A percentile compares a stretch with the other conserved stretches of the same genome.
phyloP scores from a whole-genome alignment of 108 stramenopile species.

The Conticribra weissflogii region DNA sequence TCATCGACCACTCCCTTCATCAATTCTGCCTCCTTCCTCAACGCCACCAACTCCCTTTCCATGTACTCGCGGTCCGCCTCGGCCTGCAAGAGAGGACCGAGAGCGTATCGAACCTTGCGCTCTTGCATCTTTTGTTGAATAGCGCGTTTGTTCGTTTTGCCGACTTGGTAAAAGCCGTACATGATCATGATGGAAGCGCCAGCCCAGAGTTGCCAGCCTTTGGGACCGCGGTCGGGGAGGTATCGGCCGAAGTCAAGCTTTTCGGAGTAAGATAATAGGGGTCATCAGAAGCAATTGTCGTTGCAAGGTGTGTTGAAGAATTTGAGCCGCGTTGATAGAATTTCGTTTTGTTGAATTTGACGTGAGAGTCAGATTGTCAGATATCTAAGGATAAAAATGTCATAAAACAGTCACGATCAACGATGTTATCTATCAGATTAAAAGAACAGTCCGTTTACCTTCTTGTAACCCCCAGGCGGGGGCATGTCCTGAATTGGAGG shows the following conservation, averaged over 20 bases:
- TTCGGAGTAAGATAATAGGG: too few species aligned
- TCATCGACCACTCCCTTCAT: slow-evolving; percentile 85
- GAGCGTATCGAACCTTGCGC: slow-evolving; percentile 73
- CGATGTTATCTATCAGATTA: neutral
- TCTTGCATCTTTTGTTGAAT: slow-evolving; percentile 74
- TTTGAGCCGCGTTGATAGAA: too few species aligned
- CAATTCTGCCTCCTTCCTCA: slow-evolving; percentile 69
- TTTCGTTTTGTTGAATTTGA: slow-evolving; percentile 1
- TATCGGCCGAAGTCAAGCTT: slow-evolving; percentile 52
- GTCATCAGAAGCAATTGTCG: too few species aligned
- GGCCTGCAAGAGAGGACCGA: slow-evolving; percentile 81
- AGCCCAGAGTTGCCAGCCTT: slow-evolving; percentile 81
- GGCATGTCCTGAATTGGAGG: slow-evolving; percentile 76
- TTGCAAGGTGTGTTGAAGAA: too few species aligned
- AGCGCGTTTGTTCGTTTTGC: slow-evolving; percentile 64
- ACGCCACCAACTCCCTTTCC: slow-evolving; percentile 62
- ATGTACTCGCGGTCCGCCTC: slow-evolving; percentile 82
- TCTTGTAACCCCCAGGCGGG: slow-evolving; percentile 68
- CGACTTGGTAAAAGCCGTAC: slow-evolving; percentile 81
- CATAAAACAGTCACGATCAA: neutral
- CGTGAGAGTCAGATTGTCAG: neutral
- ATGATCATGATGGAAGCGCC: slow-evolving; percentile 60
- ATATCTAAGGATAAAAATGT: neutral
- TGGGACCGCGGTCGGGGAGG: slow-evolving; percentile 76
- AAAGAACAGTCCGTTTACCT: slow-evolving; percentile 51